Base-by-base conservation (phyloP, 495 filamentous ascomycete species). In the Bacidia gigantensis region DNA sequence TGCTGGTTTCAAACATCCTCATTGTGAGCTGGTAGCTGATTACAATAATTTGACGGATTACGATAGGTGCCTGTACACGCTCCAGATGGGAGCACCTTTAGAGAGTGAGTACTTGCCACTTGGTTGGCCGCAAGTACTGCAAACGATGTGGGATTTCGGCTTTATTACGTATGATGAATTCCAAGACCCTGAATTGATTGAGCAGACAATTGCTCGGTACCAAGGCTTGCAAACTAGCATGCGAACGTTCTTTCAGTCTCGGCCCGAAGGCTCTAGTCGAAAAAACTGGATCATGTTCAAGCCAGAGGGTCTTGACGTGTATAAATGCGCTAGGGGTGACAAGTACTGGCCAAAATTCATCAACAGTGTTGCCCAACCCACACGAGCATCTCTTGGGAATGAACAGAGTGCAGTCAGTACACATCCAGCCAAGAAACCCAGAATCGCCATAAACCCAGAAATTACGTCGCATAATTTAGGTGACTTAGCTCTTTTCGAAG, bases 31-130 rank as follows among this genome's bases (percentile, higher is more conserved):
- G 29, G 29, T 35, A 35, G 11, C 49, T 3, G 40, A 44, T 1
- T 56, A 40, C 21, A 11, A 51, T 18, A 47, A 50, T 12, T 18
- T 58, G 20, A 22, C 22, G 18, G 2, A 24, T 2, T 18, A 54
- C 1, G 56, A 58, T 54, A 46, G 47, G n/a, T 26, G 38, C 22
- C 21, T 54, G 1, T 54, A 43, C 32, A 24, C 23, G 14, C 23
- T 58, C 11, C 56, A 58, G 14, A 48, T 26, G 26, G 51, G 56
- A 26, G 46, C 47, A 23, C 51, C 51, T 12, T 9, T 46, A 20
- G 0, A 29, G 22, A 18, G 25, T n/a, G 43, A 54, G 1, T 45
- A 41, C 10, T 26, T 54, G 23, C 56, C 56, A 25, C 24, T 46
- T 10, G 11, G 21, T 9, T 58, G 51, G 56, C 46, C 20, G 24